Evolutionary conservation across 768 basidiomycete genomes (phyloP).

Genomic region (Tylopilus rubrobrunneus): DNA sequence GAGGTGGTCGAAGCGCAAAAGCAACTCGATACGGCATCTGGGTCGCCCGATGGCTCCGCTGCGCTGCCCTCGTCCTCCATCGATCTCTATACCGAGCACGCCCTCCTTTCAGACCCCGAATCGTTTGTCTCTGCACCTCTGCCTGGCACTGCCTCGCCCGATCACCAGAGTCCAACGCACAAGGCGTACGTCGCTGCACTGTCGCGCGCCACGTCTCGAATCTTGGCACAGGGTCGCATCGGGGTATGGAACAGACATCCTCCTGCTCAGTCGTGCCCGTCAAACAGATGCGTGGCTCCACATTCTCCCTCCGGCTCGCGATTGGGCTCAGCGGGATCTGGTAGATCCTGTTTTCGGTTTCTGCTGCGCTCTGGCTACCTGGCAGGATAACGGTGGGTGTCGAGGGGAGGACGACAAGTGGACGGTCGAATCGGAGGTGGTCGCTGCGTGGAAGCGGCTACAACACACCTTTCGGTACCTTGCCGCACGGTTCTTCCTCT

Average conservation of each 20-base stretch:
- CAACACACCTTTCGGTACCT: too few species aligned
- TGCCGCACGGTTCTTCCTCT: too few species aligned
- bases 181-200: too few species aligned
- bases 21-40: too few species aligned
- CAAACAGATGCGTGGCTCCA: conserved; percentile 64
- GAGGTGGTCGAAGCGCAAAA: conserved; percentile 46
- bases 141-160: too few species aligned
- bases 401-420: conserved; percentile 31
- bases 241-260: conserved; percentile 82
- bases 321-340: too few species aligned
- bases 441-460: too few species aligned
- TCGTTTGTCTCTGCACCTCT: too few species aligned
- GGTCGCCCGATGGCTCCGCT: background rate
- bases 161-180: too few species aligned
- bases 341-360: conserved; percentile 72
- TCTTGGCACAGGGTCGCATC: conserved; percentile 84
- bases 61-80: background rate
- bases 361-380: conserved; percentile 74
- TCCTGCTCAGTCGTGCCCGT: conserved; percentile 81
- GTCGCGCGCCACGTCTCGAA: conserved; percentile 72
- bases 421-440: conserved; percentile 50
- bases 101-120: too few species aligned
- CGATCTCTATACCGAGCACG: too few species aligned
- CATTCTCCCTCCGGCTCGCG: conserved; percentile 73
- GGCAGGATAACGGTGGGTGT: conserved; percentile 15